Percentiles rank a stretch among this genome's conserved stretches.
Evolutionary conservation across 345 rosid genomes (phyloP).

Genomic region (Moricandia moricandioides): DNA sequence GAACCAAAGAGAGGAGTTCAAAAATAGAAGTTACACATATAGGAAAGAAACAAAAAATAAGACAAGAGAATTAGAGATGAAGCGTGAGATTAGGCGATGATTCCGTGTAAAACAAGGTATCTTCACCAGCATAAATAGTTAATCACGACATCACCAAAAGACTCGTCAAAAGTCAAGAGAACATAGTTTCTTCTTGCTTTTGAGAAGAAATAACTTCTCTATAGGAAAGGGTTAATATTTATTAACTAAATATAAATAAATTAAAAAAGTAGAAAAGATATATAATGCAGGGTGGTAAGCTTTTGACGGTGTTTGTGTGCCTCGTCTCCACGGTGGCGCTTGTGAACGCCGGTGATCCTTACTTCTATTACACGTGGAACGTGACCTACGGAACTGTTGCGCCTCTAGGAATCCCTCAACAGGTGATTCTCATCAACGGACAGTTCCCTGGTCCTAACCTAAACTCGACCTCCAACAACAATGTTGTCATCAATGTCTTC

Average conservation of each 20-base stretch:
- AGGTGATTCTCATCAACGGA: slow-evolving; percentile 69
- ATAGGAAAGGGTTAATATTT: slow-evolving; percentile 21
- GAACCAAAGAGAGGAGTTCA: slow-evolving; percentile 1
- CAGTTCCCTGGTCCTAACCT: slow-evolving; percentile 80
- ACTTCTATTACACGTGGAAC: slow-evolving; percentile 68
- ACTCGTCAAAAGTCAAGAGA: slow-evolving; percentile 38
- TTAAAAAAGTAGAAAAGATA: background rate
- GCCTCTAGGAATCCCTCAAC: slow-evolving; percentile 75
- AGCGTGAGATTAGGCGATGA: slow-evolving; percentile 28
- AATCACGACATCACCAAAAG: background rate
- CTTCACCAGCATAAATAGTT: slow-evolving; percentile 10
- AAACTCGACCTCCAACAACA: slow-evolving; percentile 75
- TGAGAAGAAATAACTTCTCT: slow-evolving; percentile 1
- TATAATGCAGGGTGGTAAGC: slow-evolving; percentile 36
- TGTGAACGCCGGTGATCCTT: slow-evolving; percentile 69
- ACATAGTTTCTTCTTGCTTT: slow-evolving; percentile 43
- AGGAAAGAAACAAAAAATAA: background rate
- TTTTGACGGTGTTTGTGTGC: slow-evolving; percentile 41
- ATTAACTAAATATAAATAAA: background rate
- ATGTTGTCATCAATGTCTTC: slow-evolving; percentile 68
- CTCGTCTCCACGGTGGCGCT: slow-evolving; percentile 38
- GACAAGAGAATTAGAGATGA: slow-evolving; percentile 17
- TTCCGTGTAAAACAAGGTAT: slow-evolving; percentile 15
- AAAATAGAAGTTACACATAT: slow-evolving; percentile 25
- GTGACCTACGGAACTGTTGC: slow-evolving; percentile 69